These are phyloP conservation scores for Fusarium torreyae DNA, from an alignment of 2,329 filamentous ascomycete genomes.

Conservation along the genomic window DNA sequence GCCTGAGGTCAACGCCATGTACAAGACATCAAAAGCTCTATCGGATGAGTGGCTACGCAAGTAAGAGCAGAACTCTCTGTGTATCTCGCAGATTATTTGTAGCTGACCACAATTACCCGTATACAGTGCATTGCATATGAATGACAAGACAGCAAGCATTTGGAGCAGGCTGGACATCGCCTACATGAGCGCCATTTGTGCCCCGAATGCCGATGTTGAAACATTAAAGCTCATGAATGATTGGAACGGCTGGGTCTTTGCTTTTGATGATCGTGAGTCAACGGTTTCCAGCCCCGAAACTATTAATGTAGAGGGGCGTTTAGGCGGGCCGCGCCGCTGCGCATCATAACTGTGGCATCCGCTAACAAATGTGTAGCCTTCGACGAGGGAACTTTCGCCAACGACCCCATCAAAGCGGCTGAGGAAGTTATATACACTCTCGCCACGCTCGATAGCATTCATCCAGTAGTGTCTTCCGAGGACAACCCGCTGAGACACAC, in stretches of 20 bases:
- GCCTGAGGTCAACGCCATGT: constrained; percentile 29
- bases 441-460: constrained; percentile 26
- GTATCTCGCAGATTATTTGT: not conserved
- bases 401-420: constrained; percentile 32
- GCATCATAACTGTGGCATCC: constrained; percentile 17
- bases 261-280: constrained; percentile 31
- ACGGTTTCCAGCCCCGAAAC: not conserved
- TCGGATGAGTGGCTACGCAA: constrained; percentile 28
- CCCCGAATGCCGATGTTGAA: constrained; percentile 29
- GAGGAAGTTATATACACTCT: constrained; percentile 36
- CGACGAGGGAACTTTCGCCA: constrained; percentile 29
- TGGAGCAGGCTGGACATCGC: constrained; percentile 28
- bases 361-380: constrained; percentile 20
- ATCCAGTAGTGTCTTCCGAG: constrained; percentile 19
- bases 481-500: constrained; percentile 29
- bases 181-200: constrained; percentile 34
- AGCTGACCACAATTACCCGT: constrained; percentile 12
- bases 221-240: constrained; percentile 35
- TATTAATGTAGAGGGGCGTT: not conserved
- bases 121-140: constrained; percentile 24
- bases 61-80: constrained; percentile 3
- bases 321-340: constrained; percentile 21
- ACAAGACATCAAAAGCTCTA: constrained; percentile 24
- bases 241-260: constrained; percentile 36
- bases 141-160: constrained; percentile 26